Conservation (phyloP, 805 yeast genomes). For the Nakazawaea holstii region DNA sequence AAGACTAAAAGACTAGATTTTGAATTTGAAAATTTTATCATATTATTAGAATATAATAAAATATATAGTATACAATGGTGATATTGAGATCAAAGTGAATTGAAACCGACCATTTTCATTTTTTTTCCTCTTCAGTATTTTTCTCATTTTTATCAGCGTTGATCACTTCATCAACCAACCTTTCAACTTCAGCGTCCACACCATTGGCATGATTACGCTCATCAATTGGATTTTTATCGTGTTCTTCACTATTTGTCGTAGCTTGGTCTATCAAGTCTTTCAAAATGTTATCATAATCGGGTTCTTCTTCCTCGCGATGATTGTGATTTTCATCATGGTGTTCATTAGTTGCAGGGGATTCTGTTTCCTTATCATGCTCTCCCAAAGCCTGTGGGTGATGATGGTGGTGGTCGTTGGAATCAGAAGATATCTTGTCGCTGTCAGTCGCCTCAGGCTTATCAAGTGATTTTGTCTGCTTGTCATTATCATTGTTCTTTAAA, state of each 20-base stretch:
- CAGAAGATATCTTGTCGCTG: neutral
- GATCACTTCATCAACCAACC: slow-evolving; percentile 14
- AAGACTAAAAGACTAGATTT: no score
- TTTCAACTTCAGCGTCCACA: slow-evolving; percentile 22
- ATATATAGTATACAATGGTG: no score
- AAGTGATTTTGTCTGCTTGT: neutral
- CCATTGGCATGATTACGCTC: neutral
- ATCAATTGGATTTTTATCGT: neutral
- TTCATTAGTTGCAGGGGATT: neutral
- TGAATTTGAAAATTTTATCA: no score
- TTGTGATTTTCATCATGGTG: slow-evolving; percentile 12
- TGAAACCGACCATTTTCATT: neutral
- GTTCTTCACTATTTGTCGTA: neutral
- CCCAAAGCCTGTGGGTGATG: neutral
- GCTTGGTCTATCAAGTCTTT: slow-evolving; percentile 10
- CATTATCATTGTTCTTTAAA: slow-evolving; percentile 13
- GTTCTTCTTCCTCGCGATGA: slow-evolving; percentile 17
- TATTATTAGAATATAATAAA: no score
- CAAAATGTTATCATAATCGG: slow-evolving; percentile 10
- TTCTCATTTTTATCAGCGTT: neutral
- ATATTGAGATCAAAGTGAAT: no score
- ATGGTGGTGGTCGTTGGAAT: neutral
- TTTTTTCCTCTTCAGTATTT: neutral
- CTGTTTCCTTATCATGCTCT: neutral
- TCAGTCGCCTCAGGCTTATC: neutral